Evolutionary conservation across 75 land plant species (phyloP), one percentile per base, ranked within the genome.

Genomic region (Ceratopteris richardii): DNA sequence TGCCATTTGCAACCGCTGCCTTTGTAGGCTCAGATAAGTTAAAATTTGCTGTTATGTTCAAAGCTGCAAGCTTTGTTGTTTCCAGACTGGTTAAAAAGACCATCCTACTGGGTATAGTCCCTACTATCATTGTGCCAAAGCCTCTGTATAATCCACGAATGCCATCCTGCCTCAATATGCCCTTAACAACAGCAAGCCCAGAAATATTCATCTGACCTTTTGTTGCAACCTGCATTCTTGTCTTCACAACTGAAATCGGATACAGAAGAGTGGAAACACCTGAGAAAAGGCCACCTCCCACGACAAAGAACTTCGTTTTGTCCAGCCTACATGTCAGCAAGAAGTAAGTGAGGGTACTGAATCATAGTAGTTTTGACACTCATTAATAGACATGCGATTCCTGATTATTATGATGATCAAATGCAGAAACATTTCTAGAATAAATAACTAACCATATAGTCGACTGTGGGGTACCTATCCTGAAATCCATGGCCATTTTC

Each of bases 251-350:
- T 61, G 91, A 84, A 17, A 94, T 65, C 11, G 98, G 98, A 51
- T 90, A 94, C 62, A 94, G 43, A 13, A 72, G 72, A 31, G 82
- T 85, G 28, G 98, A 90, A 20, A 94, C 67, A 40, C 96, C 90
- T 6, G 96, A 83, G 70, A 94, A 94, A 26, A 94, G 63, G 37
- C 98, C 98, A 64, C 96, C 98, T 56, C 98, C 98, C 27, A 86
- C 77, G 13, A 77, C 74, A 71, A 82, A 94, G 31, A 89, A 86
- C 59, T 86, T 94, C 6, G 91, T 77, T 68, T 90, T 90, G 69
- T 94, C 85, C 42, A 94, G 77, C 73, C 98, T 94, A 81, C 81
- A 33, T n/a, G n/a, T n/a, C n/a, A n/a, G n/a, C n/a, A n/a, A n/a
- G n/a, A n/a, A n/a, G n/a, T n/a, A n/a, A n/a, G n/a, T n/a, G n/a